Evolutionary conservation across 2,329 filamentous ascomycete species (phyloP), one percentile per base, ranked within the genome.

Genomic region (Cladophialophora yegresii): DNA sequence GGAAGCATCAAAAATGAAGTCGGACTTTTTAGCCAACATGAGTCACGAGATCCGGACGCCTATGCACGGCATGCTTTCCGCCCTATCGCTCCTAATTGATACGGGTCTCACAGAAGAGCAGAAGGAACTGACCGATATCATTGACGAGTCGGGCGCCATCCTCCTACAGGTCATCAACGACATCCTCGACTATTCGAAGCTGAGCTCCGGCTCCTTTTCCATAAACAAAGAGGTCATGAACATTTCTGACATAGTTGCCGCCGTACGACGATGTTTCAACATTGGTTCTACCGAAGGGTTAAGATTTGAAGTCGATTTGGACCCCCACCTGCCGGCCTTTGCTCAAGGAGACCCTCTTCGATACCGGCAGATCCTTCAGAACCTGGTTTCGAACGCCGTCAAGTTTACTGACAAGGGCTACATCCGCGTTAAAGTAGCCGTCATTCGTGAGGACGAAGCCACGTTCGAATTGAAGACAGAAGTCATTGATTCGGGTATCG

Each of bases 161-260:
- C 76, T 88, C 23, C 75, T 88, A 20, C 83, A 84, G 67, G 81
- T 88, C 55, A 87, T 88, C 72, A 87, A 88, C 70, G 84, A 87
- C 65, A 86, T 89, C 53, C 78, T 88, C n/a, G 86, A 89, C 74
- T 88, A 86, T 71, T 87, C 85, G 9, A 88, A 87, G 68, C 78
- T 88, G 59, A 82, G 78, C 54, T 73, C 82, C 13, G 83, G 85
- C 68, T 75, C 82, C 33, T 75, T 87, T 63, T 78, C 80, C 67
- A 75, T 87, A 49, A 71, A 73, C 45, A 71, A 69, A n/a, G 71
- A 78, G 26, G 47, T 61, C 16, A 66, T 70, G 45, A 66, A 67
- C 23, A 58, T 69, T 32, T 40, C 62, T 22, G 62, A 66, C 13
- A 57, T 70, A 23, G 63, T 70, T 20, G 54, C 54, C 0, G 64